Conservation (phyloP, 2,329 filamentous ascomycete genomes). For the Aspergillus calidoustus region DNA sequence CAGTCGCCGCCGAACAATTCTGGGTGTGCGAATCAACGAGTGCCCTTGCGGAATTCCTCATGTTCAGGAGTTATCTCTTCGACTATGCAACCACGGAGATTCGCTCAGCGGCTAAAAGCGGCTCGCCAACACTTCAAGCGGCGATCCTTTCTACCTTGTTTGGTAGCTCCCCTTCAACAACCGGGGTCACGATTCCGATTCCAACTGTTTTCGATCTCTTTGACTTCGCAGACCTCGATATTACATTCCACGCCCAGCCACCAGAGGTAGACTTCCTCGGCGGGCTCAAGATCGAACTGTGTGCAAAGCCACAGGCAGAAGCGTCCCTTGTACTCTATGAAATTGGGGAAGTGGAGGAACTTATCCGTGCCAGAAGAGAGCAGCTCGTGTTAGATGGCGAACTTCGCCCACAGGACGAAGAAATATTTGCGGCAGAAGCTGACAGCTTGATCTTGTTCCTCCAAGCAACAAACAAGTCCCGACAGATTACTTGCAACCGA, state of each 20-base stretch:
- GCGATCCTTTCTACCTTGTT: constrained; percentile 71
- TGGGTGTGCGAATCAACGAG: constrained; percentile 69
- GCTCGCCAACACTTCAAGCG: constrained; percentile 71
- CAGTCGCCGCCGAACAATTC: constrained; percentile 67
- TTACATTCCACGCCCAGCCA: constrained; percentile 51
- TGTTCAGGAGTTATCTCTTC: constrained; percentile 74
- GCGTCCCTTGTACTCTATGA: constrained; percentile 62
- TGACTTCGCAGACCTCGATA: constrained; percentile 78
- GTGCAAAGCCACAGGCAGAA: constrained; percentile 64
- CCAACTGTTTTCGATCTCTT: constrained; percentile 88
- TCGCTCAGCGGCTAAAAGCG: constrained; percentile 72
- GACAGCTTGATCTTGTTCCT: constrained; percentile 44
- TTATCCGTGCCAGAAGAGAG: constrained; percentile 63
- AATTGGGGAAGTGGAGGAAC: constrained; percentile 70
- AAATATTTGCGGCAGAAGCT: constrained; percentile 45
- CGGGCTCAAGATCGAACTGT: constrained; percentile 70
- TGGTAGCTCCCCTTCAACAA: constrained; percentile 69
- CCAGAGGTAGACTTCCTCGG: constrained; percentile 65
- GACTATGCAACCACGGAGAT: constrained; percentile 88
- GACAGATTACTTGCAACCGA: constrained; percentile 50
- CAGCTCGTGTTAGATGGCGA: constrained; percentile 46
- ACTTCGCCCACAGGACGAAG: constrained; percentile 50
- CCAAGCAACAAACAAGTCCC: constrained; percentile 46
- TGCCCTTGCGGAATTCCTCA: constrained; percentile 77
- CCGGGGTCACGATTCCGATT: constrained; percentile 68